phyloP scores from a whole-genome alignment of 2,329 filamentous ascomycete genomes.

The Ilyonectria destructans region DNA sequence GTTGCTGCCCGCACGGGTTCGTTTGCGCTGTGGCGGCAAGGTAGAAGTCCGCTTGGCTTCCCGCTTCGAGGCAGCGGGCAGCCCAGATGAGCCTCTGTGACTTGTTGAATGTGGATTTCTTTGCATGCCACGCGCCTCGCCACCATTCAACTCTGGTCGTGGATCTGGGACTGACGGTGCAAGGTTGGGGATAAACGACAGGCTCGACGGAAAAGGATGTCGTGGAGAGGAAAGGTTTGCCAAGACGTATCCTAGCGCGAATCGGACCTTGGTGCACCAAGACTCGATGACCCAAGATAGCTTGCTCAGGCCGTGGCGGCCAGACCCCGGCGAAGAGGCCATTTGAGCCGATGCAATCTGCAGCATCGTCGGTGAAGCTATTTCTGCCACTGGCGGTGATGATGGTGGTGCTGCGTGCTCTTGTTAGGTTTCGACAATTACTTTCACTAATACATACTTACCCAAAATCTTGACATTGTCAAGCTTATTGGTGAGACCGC shows the following conservation, averaged over 20 bases:
- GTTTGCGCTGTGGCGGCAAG: not conserved
- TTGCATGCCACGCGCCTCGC: not conserved
- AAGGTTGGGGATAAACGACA: not conserved
- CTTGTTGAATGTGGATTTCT: not conserved
- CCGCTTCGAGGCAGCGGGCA: not conserved
- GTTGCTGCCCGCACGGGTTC: not conserved
- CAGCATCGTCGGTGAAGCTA: too few species aligned
- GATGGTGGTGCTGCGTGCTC: too few species aligned
- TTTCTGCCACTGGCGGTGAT: too few species aligned
- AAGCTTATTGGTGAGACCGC: too few species aligned
- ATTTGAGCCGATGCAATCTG: not conserved
- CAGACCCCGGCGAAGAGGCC: not conserved
- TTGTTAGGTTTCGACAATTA: too few species aligned
- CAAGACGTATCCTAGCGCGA: not conserved
- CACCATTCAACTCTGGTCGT: not conserved
- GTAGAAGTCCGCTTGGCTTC: not conserved
- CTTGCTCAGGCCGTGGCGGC: not conserved
- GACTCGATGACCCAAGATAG: not conserved
- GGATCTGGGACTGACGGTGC: not conserved
- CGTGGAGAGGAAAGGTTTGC: not conserved
- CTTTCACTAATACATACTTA: not conserved
- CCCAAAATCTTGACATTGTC: not conserved
- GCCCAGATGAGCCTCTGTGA: not conserved
- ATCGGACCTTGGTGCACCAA: not conserved
- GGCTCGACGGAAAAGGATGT: not conserved